A percentile compares a stretch with the other conserved stretches of the same genome.
These are phyloP conservation scores for Termitomyces sp. DNA, from an alignment of 768 basidiomycete species.

Conservation along the genomic window DNA sequence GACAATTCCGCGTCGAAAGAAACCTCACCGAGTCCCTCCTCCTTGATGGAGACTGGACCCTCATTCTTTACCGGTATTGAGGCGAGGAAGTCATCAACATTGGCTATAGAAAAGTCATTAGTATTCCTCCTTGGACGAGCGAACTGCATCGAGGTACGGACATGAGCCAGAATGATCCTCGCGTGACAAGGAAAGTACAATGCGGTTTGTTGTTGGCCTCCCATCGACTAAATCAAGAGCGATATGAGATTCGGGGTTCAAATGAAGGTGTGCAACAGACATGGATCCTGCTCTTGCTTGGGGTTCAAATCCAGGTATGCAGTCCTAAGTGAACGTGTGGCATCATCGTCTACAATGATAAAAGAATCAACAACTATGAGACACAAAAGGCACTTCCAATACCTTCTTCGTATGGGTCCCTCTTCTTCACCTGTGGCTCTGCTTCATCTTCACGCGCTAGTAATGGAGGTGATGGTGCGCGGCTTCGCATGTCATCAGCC, in stretches of 20 bases:
- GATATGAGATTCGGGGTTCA: not conserved
- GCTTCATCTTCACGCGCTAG: not conserved
- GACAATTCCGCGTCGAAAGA: not conserved
- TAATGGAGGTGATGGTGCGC: not conserved
- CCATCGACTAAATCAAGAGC: not conserved
- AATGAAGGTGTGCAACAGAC: not conserved
- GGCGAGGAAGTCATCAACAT: not conserved
- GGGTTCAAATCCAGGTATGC: not conserved
- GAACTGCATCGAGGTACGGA: not conserved
- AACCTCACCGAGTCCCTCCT: not conserved
- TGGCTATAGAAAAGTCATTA: not conserved
- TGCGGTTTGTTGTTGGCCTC: not conserved
- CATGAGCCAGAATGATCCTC: not conserved
- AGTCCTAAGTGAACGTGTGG: not conserved
- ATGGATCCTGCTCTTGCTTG: not conserved
- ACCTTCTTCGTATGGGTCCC: slow-evolving; percentile 19
- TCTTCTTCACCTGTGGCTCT: slow-evolving; percentile 5
- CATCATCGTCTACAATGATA: slow-evolving; percentile 9
- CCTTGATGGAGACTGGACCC: not conserved
- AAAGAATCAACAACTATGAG: not conserved
- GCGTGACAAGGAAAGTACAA: not conserved
- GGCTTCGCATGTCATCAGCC: not conserved
- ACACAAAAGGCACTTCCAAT: not conserved
- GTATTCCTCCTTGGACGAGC: not conserved
- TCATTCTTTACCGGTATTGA: not conserved